Conservation (phyloP, 305 asterid genomes). For the Rubia balearica region DNA sequence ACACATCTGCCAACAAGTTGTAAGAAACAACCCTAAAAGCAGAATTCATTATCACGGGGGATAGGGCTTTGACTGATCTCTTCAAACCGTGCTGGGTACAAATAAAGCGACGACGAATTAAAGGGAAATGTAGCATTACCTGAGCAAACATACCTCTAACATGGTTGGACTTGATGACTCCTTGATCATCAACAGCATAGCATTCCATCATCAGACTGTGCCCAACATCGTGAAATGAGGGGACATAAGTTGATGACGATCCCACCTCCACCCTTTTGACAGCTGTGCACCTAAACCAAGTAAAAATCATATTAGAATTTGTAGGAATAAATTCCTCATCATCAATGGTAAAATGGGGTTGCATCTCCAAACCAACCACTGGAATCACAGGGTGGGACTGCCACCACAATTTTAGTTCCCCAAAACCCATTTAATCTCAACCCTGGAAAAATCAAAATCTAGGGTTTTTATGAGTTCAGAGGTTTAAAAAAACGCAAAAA, state of each 20-base stretch:
- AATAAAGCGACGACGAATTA: background rate
- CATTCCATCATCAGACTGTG: background rate
- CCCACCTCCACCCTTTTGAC: background rate
- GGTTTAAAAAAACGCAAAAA: no score
- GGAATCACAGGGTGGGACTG: no score
- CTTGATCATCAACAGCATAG: background rate
- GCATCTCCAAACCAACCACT: no score
- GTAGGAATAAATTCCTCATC: background rate
- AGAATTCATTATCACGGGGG: background rate
- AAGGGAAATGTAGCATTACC: background rate
- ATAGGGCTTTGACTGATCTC: background rate
- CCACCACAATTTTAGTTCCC: no score
- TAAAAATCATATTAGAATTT: background rate
- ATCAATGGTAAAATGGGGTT: no score
- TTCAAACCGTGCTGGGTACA: background rate
- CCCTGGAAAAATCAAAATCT: no score
- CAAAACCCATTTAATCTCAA: no score
- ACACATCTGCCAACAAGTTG: background rate
- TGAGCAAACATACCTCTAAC: background rate
- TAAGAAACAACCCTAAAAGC: slow-evolving; percentile 1
- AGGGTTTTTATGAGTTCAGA: no score
- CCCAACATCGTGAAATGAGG: background rate
- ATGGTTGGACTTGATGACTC: background rate
- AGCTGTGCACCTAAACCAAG: background rate
- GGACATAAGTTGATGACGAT: background rate